Conservation (phyloP, 768 basidiomycete species). For the Leccinum truebloodii region DNA sequence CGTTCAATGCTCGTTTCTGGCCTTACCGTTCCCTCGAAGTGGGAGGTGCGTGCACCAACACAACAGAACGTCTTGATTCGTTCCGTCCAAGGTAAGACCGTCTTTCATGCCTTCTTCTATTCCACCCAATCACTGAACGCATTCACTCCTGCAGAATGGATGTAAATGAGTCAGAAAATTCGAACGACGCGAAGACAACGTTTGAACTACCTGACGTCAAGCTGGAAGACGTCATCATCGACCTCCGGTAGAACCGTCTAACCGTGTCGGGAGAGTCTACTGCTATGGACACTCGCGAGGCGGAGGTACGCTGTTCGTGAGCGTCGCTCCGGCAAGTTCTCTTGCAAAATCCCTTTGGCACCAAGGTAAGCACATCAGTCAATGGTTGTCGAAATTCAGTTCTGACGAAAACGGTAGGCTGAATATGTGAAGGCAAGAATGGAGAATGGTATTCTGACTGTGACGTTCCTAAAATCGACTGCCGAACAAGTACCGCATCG, state of each 20-base stretch:
- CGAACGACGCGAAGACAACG: conserved; percentile 46
- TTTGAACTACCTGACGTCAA: conserved; percentile 37
- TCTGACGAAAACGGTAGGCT: conserved; percentile 24
- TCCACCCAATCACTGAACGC: not conserved
- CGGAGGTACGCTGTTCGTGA: conserved; percentile 45
- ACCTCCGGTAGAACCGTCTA: conserved; percentile 45
- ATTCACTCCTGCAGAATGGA: conserved; percentile 37
- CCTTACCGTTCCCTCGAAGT: conserved; percentile 6
- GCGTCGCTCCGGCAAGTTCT: conserved; percentile 44
- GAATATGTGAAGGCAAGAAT: conserved; percentile 47
- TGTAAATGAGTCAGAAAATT: conserved; percentile 43
- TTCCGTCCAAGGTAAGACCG: conserved; percentile 25
- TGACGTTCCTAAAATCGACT: too few species aligned
- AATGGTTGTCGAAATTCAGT: not conserved
- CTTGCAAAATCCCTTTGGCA: conserved; percentile 45
- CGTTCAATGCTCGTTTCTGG: conserved; percentile 8
- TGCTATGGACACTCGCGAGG: conserved; percentile 33
- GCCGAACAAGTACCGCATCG: too few species aligned
- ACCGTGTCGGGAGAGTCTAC: conserved; percentile 47
- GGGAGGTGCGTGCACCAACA: not conserved
- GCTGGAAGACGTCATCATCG: conserved; percentile 49
- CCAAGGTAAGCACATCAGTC: conserved; percentile 37
- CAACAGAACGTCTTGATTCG: not conserved
- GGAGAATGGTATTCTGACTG: conserved; percentile 34
- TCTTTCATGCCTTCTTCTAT: too few species aligned